Percentiles rank a stretch among this genome's conserved stretches.
phyloP scores from a whole-genome alignment of 1,139 yeast species.

The Taiozyma sp. region DNA sequence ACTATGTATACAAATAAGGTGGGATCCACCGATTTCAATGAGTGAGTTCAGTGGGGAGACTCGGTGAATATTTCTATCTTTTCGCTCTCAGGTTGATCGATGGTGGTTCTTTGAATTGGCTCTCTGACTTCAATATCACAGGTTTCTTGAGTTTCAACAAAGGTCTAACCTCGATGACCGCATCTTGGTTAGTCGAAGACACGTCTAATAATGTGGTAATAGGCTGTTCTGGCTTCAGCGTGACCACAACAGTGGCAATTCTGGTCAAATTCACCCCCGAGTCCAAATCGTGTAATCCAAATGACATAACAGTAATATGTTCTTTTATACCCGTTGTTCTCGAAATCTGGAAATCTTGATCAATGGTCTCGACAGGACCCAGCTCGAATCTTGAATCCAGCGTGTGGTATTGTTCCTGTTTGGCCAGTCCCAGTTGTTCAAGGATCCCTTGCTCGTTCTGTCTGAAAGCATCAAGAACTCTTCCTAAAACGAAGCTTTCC shows the following conservation, averaged over 20 bases:
- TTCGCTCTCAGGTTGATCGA: conserved; percentile 25
- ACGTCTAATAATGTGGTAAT: conserved; percentile 15
- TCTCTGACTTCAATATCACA: conserved; percentile 25
- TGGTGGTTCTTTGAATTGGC: conserved; percentile 13
- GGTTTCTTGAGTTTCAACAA: conserved; percentile 16
- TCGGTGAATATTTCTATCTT: neutral
- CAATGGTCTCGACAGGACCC: conserved; percentile 27
- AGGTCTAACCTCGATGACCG: conserved; percentile 30
- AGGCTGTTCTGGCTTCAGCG: conserved; percentile 10
- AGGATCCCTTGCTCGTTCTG: conserved; percentile 28
- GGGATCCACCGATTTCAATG: too few species aligned
- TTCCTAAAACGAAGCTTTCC: conserved; percentile 20
- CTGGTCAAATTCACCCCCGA: conserved; percentile 20
- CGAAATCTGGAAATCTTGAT: conserved; percentile 24
- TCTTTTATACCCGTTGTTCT: conserved; percentile 14
- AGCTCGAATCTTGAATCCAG: conserved; percentile 22
- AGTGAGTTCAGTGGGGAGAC: too few species aligned
- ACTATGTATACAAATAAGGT: neutral
- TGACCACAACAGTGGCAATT: conserved; percentile 20
- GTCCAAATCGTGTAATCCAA: conserved; percentile 25
- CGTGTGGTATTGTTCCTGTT: conserved; percentile 6
- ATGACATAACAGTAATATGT: conserved; percentile 24
- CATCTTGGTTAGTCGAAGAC: conserved; percentile 17
- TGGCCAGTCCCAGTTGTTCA: conserved; percentile 19
- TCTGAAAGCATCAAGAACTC: conserved; percentile 30